These are phyloP conservation scores for Groenewaldozyma sp. DNA, from an alignment of 1,139 yeast genomes.

Conservation along the genomic window DNA sequence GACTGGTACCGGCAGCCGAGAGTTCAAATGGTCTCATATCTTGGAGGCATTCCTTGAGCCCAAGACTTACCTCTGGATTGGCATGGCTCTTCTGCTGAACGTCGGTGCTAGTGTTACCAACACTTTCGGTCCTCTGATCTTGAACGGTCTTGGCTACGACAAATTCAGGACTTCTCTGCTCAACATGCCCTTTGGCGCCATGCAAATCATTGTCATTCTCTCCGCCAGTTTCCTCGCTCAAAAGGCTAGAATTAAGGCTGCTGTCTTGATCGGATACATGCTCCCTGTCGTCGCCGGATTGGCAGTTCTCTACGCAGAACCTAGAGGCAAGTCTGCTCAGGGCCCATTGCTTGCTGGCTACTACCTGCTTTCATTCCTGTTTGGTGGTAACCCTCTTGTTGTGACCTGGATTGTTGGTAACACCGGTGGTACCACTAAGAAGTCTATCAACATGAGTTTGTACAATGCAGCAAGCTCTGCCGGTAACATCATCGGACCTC, in stretches of 20 bases:
- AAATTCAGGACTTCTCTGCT: conserved; percentile 8
- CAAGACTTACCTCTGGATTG: conserved; percentile 40
- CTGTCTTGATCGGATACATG: conserved; percentile 5
- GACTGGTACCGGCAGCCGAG: conserved; percentile 44
- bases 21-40: conserved; percentile 44
- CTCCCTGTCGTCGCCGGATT: conserved; percentile 9
- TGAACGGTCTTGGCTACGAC: conserved; percentile 8
- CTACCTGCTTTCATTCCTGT: conserved; percentile 8
- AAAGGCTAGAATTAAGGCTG: conserved; percentile 7
- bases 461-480: conserved; percentile 46
- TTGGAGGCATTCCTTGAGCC: conserved; percentile 31
- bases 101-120: conserved; percentile 31
- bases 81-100: conserved; percentile 34
- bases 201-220: conserved; percentile 8
- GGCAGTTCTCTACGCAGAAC: conserved; percentile 7
- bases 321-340: conserved; percentile 5
- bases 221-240: conserved; percentile 7
- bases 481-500: conserved; percentile 64
- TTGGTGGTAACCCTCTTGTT: conserved; percentile 10
- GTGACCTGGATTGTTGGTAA: conserved; percentile 26
- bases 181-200: conserved; percentile 9
- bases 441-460: conserved; percentile 19
- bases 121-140: conserved; percentile 9
- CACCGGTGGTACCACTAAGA: conserved; percentile 63
- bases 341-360: conserved; percentile 10